Conservation (phyloP, 169 alveolate genomes). For the Hepatocystis sp. region DNA sequence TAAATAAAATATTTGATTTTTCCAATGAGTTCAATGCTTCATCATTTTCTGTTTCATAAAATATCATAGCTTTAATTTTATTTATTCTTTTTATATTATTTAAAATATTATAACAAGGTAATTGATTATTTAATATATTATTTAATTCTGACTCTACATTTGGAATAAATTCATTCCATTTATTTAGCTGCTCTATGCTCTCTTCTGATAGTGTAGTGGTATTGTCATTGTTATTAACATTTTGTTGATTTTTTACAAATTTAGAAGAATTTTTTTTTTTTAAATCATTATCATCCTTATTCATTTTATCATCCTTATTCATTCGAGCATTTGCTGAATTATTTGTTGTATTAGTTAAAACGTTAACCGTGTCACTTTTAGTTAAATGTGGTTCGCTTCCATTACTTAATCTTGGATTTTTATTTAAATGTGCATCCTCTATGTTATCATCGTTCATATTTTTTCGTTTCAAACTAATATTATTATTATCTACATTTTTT, state of each 20-base stretch:
- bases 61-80: slow-evolving; percentile 32
- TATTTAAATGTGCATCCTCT: no score
- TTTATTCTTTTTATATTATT: slow-evolving; percentile 52
- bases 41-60: slow-evolving; percentile 52
- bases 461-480: no score
- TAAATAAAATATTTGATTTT: slow-evolving; percentile 59
- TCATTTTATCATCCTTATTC: no score
- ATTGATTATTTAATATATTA: slow-evolving; percentile 26
- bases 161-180: slow-evolving; percentile 49
- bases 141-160: slow-evolving; percentile 20
- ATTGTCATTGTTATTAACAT: slow-evolving; percentile 25
- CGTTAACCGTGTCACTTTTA: neutral
- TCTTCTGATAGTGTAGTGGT: slow-evolving; percentile 11
- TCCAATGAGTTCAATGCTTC: slow-evolving; percentile 53
- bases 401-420: no score
- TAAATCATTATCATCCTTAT: slow-evolving; percentile 31
- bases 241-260: slow-evolving; percentile 29
- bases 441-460: no score
- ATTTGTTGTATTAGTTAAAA: slow-evolving; percentile 41
- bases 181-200: slow-evolving; percentile 23
- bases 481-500: no score
- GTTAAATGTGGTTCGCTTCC: slow-evolving; percentile 4
- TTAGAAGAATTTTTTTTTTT: slow-evolving; percentile 50
- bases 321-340: slow-evolving; percentile 43
- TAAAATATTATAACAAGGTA: slow-evolving; percentile 57